A percentile compares a stretch with the other conserved stretches of the same genome.
Evolutionary conservation across 2,329 filamentous ascomycete genomes (phyloP).

Genomic region (Calycina herbarum): DNA sequence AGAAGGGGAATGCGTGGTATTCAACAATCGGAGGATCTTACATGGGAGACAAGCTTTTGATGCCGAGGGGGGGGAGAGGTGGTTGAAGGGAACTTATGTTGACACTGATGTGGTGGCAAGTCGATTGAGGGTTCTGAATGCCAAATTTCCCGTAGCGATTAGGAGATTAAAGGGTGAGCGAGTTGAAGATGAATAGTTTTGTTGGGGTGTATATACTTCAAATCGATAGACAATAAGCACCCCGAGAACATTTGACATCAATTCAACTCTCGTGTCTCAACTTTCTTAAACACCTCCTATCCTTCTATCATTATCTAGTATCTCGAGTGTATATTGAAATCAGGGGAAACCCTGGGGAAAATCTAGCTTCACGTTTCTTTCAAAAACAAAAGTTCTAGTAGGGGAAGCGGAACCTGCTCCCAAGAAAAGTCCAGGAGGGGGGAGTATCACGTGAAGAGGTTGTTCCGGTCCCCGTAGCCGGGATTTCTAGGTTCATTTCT

Average conservation of each 20-base stretch:
- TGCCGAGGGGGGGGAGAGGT: constrained; percentile 63
- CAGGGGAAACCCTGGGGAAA: too few species aligned
- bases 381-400: too few species aligned
- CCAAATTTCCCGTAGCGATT: background rate
- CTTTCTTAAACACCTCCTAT: background rate
- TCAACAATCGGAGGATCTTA: constrained; percentile 82
- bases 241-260: background rate
- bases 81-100: constrained; percentile 85
- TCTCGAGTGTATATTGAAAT: background rate
- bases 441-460: too few species aligned
- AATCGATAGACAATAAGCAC: background rate
- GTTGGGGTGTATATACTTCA: background rate
- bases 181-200: background rate
- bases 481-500: background rate
- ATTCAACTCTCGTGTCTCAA: background rate
- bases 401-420: too few species aligned
- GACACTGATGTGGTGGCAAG: constrained; percentile 62
- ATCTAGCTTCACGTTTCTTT: too few species aligned
- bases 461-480: background rate
- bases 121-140: constrained; percentile 43
- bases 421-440: too few species aligned
- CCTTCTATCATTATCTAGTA: background rate
- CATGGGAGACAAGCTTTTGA: constrained; percentile 83
- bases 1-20: constrained; percentile 88
- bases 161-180: too few species aligned